Conservation (phyloP, 2,329 filamentous ascomycete genomes). For the Claviceps arundinis region DNA sequence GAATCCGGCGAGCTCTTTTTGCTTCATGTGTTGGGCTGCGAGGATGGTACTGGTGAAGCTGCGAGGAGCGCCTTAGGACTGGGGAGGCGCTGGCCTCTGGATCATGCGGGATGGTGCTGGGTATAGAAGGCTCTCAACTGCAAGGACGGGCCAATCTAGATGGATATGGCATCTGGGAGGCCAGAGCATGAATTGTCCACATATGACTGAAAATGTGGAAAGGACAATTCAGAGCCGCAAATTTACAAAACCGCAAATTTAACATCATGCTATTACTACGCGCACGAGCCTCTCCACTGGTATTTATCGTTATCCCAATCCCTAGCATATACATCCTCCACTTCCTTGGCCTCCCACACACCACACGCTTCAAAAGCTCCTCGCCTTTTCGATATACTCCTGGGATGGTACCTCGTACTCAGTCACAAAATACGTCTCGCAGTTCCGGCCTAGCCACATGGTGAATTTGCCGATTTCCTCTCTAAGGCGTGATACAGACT, state of each 20-base stretch:
- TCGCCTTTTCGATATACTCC: conserved; percentile 59
- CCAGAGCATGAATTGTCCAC: too few species aligned
- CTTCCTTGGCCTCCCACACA: background rate
- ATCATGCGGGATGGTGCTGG: background rate
- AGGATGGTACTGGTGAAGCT: background rate
- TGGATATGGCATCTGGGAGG: too few species aligned
- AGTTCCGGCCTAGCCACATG: conserved; percentile 69
- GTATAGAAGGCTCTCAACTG: background rate
- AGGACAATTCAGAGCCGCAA: too few species aligned
- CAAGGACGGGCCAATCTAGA: background rate
- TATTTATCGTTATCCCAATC: background rate
- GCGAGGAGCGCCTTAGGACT: background rate
- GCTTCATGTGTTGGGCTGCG: background rate
- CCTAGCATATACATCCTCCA: background rate
- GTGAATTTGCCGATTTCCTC: conserved; percentile 83
- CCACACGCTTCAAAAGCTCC: conserved; percentile 22
- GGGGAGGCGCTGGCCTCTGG: background rate
- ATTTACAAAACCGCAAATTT: too few species aligned
- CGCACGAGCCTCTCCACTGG: background rate
- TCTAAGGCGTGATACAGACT: conserved; percentile 75
- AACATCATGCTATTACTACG: background rate
- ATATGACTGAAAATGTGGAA: too few species aligned
- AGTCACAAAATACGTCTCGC: conserved; percentile 61
- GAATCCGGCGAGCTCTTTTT: background rate
- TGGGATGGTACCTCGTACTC: conserved; percentile 61